Conservation (phyloP, 208 protist genomes). For the Leishmania lainsoni region DNA sequence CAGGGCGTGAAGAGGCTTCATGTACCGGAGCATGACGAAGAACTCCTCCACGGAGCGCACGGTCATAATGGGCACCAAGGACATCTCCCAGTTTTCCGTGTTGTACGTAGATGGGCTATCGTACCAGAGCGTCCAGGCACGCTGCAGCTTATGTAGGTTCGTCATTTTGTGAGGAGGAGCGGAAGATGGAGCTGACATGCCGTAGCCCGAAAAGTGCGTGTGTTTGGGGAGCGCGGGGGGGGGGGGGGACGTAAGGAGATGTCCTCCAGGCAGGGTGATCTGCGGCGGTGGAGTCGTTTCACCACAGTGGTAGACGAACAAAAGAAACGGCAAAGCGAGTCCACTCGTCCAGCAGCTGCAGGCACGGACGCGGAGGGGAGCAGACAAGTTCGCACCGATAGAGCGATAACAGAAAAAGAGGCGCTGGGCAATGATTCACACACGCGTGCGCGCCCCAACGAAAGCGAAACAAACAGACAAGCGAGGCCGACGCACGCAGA, state of each 20-base stretch:
- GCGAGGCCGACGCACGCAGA: neutral
- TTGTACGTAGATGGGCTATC: slow-evolving; percentile 86
- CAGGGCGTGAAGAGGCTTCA: slow-evolving; percentile 84
- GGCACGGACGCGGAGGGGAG: neutral
- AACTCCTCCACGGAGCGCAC: slow-evolving; percentile 89
- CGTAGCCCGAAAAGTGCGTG: neutral
- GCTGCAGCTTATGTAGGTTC: slow-evolving; percentile 58
- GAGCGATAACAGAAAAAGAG: neutral
- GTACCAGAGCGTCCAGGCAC: slow-evolving; percentile 84
- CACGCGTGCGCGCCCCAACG: neutral
- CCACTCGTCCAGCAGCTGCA: neutral
- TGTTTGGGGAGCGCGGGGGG: neutral
- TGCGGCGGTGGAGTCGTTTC: neutral
- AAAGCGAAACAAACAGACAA: neutral
- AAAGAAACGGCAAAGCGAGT: neutral
- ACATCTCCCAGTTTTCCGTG: slow-evolving; percentile 76
- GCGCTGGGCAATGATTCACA: neutral
- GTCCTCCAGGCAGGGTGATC: neutral
- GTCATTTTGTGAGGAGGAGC: neutral
- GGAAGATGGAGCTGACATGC: slow-evolving; percentile 3
- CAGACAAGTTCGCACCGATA: neutral
- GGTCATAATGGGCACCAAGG: slow-evolving; percentile 76
- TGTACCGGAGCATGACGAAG: slow-evolving; percentile 80
- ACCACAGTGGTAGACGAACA: neutral
- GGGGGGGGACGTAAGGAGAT: neutral